These are phyloP conservation scores for Citrus unshiu DNA, from an alignment of 345 rosid species.

Conservation along the genomic window DNA sequence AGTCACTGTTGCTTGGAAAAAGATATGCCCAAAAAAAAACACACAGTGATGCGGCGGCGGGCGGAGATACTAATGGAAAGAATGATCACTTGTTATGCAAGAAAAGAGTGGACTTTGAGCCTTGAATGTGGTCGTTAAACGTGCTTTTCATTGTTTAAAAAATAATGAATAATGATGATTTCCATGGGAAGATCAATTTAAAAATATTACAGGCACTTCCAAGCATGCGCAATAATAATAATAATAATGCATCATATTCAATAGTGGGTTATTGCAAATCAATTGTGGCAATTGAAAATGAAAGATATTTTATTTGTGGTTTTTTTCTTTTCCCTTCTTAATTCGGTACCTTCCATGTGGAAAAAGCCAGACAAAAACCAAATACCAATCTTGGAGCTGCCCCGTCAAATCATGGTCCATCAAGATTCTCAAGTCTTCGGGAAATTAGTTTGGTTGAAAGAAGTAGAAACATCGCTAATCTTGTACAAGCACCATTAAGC, in stretches of 20 bases:
- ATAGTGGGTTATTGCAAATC: not conserved
- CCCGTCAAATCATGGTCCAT: not conserved
- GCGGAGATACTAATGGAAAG: not conserved
- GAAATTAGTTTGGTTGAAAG: not conserved
- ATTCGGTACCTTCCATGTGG: not conserved
- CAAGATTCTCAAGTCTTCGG: not conserved
- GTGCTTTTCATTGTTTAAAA: constrained; percentile 15
- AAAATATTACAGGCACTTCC: not conserved
- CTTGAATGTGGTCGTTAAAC: constrained; percentile 18
- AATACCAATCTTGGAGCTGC: not conserved
- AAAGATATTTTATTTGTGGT: not conserved
- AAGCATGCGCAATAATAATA: not conserved
- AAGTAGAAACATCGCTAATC: not conserved
- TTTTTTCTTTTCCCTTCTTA: not conserved
- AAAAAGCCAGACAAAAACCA: not conserved
- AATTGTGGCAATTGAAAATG: not conserved
- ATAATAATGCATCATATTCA: not conserved
- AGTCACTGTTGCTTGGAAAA: not conserved
- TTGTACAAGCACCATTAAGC: not conserved
- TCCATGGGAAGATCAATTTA: no score
- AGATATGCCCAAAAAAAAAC: no score
- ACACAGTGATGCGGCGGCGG: not conserved
- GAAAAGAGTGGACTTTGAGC: constrained; percentile 15
- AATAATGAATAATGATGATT: not conserved
- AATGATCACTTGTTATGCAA: constrained; percentile 14